Evolutionary conservation across 176 grass and related monocot genomes (phyloP).

Genomic region (Ananas comosus): DNA sequence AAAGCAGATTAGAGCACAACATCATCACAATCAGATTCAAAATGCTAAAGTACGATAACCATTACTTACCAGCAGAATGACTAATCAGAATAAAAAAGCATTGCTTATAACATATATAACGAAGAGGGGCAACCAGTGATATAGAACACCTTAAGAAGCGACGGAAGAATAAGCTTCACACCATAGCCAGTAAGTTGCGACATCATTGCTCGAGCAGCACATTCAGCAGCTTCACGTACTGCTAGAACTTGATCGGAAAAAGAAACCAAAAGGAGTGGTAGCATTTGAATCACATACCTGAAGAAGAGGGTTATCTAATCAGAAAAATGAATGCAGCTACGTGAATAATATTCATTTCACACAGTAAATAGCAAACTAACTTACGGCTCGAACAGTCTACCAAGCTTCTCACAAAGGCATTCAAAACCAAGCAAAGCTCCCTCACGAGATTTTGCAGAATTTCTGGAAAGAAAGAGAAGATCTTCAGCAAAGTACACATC

Average conservation of each 20-base stretch:
- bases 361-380: conserved; percentile 30
- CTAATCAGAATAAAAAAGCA: too few species aligned
- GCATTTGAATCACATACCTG: conserved; percentile 97
- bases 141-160: conserved; percentile 69
- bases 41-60: too few species aligned
- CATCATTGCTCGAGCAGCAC: conserved; percentile 99
- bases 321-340: not conserved
- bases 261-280: conserved; percentile 85
- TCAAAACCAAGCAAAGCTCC: conserved; percentile 98
- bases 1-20: too few species aligned
- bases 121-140: not conserved
- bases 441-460: conserved; percentile 88
- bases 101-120: not conserved
- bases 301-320: conserved; percentile 35
- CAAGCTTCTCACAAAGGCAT: conserved; percentile 96
- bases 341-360: not conserved
- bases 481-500: not conserved
- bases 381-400: conserved; percentile 97
- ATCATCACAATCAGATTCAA: too few species aligned
- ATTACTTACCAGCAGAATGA: too few species aligned
- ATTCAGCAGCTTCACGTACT: conserved; percentile 91
- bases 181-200: conserved; percentile 91
- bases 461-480: conserved; percentile 31
- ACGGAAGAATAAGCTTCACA: conserved; percentile 95
- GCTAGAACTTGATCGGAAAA: conserved; percentile 98